Evolutionary conservation across 345 rosid genomes (phyloP).

Genomic region (Populus alba): DNA sequence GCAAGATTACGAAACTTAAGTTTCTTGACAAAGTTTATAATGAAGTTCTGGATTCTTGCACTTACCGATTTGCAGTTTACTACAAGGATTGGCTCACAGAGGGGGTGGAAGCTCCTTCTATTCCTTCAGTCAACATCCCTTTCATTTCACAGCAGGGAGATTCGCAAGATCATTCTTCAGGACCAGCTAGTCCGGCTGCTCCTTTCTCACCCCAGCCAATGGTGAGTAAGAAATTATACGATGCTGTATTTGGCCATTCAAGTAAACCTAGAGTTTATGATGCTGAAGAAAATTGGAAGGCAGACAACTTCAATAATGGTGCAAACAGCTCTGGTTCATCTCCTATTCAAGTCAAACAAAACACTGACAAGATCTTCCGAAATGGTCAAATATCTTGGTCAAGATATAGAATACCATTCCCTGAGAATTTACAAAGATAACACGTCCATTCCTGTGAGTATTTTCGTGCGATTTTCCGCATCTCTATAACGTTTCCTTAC

Average conservation of each 20-base stretch:
- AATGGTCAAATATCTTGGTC: constrained; percentile 27
- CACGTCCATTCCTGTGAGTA: constrained; percentile 36
- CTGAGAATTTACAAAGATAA: constrained; percentile 23
- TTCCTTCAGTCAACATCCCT: constrained; percentile 51
- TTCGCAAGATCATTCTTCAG: constrained; percentile 35
- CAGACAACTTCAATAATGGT: constrained; percentile 14
- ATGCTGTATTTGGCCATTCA: constrained; percentile 37
- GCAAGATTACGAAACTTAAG: constrained; percentile 38
- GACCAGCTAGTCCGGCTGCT: constrained; percentile 31
- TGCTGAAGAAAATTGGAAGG: constrained; percentile 25
- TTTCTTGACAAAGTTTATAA: constrained; percentile 55
- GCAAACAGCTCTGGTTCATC: constrained; percentile 33
- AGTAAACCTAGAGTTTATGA: constrained; percentile 28
- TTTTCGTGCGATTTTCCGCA: neutral
- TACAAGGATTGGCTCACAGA: constrained; percentile 69
- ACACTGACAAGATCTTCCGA: constrained; percentile 31
- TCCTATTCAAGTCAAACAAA: constrained; percentile 33
- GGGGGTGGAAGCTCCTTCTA: constrained; percentile 48
- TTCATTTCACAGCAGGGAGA: constrained; percentile 29
- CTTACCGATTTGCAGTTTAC: constrained; percentile 54
- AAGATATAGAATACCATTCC: constrained; percentile 24
- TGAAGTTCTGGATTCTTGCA: constrained; percentile 57
- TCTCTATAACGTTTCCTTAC: neutral
- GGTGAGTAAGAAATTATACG: constrained; percentile 55
- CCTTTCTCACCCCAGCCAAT: constrained; percentile 45